Conservation (phyloP, 2,329 filamentous ascomycete species). For the Pestalotiopsis sp. region DNA sequence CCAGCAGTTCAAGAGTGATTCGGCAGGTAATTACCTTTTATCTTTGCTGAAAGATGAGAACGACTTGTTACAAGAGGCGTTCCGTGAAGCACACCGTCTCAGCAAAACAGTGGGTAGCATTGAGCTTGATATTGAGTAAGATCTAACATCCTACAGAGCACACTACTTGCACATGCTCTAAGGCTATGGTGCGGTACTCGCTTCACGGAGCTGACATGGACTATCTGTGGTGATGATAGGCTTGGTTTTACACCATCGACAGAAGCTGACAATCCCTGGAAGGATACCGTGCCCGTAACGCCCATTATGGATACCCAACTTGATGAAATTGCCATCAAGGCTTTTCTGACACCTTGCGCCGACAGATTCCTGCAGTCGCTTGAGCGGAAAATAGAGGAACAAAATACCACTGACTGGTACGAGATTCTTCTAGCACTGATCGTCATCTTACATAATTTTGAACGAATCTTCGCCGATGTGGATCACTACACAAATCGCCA, state of each 20-base stretch:
- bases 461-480: not conserved
- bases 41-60: not conserved
- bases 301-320: not conserved
- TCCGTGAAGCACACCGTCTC: no score
- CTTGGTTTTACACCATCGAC: not conserved
- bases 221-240: not conserved
- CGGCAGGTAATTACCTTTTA: no score
- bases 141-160: not conserved
- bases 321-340: not conserved
- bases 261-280: not conserved
- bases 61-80: not conserved
- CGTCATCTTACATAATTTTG: not conserved
- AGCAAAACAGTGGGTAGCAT: no score
- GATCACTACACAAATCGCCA: not conserved
- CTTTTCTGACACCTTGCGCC: not conserved
- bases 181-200: not conserved
- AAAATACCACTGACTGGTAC: not conserved
- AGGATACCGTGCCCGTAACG: not conserved
- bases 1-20: no score
- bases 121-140: not conserved
- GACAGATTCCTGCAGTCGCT: not conserved
- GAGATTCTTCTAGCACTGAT: not conserved
- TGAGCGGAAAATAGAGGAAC: not conserved
- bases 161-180: no score
- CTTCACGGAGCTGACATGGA: not conserved